Conservation (phyloP, 1,284 basidiomycete genomes). For the Microbotryomycetes sp. region DNA sequence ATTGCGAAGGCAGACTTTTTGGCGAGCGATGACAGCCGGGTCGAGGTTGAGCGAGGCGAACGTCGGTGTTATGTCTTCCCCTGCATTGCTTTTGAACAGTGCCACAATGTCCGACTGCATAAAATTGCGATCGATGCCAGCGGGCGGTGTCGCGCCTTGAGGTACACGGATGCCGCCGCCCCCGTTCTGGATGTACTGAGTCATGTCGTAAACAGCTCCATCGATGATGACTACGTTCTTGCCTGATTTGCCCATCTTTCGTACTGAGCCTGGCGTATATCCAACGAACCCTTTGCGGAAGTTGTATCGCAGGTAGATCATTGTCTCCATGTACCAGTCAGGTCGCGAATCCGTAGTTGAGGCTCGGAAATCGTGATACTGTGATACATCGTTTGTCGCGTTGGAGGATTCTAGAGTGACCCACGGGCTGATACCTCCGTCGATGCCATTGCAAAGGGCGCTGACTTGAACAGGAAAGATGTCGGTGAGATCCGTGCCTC, state of each 20-base stretch:
- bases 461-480: constrained; percentile 97
- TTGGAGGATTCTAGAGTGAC: constrained; percentile 73
- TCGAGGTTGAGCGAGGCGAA: constrained; percentile 62
- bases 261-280: constrained; percentile 70
- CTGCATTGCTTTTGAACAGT: constrained; percentile 75
- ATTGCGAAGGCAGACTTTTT: constrained; percentile 84
- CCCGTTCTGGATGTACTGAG: constrained; percentile 59
- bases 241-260: constrained; percentile 53
- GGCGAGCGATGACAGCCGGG: constrained; percentile 59
- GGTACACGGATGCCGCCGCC: constrained; percentile 50
- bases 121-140: constrained; percentile 56
- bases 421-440: constrained; percentile 74
- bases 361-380: constrained; percentile 92
- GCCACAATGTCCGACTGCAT: constrained; percentile 67
- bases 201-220: constrained; percentile 79
- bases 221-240: constrained; percentile 66
- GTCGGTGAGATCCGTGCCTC: constrained; percentile 64
- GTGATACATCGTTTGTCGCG: constrained; percentile 58
- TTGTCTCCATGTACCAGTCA: constrained; percentile 89
- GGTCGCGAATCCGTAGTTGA: constrained; percentile 80
- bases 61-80: constrained; percentile 64
- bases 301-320: constrained; percentile 65
- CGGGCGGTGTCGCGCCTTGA: constrained; percentile 54
- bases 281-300: constrained; percentile 85
- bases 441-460: constrained; percentile 82